Percentiles rank a stretch among this genome's conserved stretches.
Evolutionary conservation across 805 yeast species (phyloP).

Genomic region (Metschnikowia hibisci): DNA sequence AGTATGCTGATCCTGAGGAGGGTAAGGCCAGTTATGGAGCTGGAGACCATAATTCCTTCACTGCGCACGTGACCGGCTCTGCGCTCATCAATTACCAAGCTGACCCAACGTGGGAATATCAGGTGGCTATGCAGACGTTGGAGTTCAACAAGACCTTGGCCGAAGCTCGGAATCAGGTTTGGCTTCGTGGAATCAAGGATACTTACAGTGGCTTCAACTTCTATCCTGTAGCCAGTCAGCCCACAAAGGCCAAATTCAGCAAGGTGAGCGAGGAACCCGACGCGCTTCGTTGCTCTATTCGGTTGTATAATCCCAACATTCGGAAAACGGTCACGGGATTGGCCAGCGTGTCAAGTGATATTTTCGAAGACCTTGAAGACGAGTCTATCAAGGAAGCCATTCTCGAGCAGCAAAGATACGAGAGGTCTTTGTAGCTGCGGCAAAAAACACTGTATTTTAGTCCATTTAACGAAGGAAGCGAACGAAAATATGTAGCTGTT

Average conservation of each 20-base stretch:
- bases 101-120: slow-evolving; percentile 80
- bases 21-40: slow-evolving; percentile 14
- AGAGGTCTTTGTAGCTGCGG: slow-evolving; percentile 21
- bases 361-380: slow-evolving; percentile 53
- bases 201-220: slow-evolving; percentile 80
- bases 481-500: too few species aligned
- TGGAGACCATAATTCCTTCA: slow-evolving; percentile 18
- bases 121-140: slow-evolving; percentile 75
- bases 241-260: slow-evolving; percentile 39
- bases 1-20: slow-evolving; percentile 56
- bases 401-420: slow-evolving; percentile 53
- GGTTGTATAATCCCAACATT: slow-evolving; percentile 41
- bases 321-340: slow-evolving; percentile 62
- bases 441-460: slow-evolving; percentile 5
- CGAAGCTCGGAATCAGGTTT: slow-evolving; percentile 52
- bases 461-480: not conserved
- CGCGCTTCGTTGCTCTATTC: slow-evolving; percentile 38
- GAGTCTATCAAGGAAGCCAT: slow-evolving; percentile 60
- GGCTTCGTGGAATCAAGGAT: slow-evolving; percentile 64
- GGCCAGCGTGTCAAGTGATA: slow-evolving; percentile 49
- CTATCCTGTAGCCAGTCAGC: slow-evolving; percentile 73
- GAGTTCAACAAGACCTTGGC: slow-evolving; percentile 63
- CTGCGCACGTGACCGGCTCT: slow-evolving; percentile 38
- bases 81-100: slow-evolving; percentile 41
- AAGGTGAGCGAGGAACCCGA: slow-evolving; percentile 29